A percentile compares a stretch with the other conserved stretches of the same genome.
phyloP scores from a whole-genome alignment of 192 early-diverging fungal species.

The Backusella macrospora region DNA sequence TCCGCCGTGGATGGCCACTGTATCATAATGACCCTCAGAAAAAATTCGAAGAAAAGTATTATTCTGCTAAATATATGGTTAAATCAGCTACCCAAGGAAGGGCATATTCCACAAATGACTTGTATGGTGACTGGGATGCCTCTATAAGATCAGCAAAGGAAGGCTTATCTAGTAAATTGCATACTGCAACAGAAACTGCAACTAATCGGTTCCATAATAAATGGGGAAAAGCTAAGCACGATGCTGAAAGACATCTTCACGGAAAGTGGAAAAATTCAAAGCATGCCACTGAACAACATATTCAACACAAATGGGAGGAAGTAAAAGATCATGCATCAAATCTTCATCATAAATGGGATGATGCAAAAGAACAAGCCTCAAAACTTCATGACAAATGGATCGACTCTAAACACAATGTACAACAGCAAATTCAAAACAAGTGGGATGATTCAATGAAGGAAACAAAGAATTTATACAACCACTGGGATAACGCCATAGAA shows the following conservation, averaged over 20 bases:
- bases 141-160: not conserved
- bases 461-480: not conserved
- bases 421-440: not conserved
- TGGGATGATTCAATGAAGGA: not conserved
- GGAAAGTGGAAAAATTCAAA: constrained; percentile 1
- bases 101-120: not conserved
- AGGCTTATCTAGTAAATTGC: not conserved
- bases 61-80: not conserved
- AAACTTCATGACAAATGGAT: not conserved
- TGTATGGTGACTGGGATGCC: not conserved
- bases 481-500: not conserved
- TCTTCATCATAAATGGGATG: not conserved
- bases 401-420: not conserved
- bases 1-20: constrained; percentile 3
- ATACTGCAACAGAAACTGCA: not conserved
- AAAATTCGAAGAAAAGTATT: not conserved
- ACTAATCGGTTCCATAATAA: not conserved
- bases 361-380: not conserved
- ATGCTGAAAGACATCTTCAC: not conserved
- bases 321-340: not conserved
- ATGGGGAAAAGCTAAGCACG: not conserved
- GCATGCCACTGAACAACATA: not conserved
- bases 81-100: not conserved
- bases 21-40: constrained; percentile 4
- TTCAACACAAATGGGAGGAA: not conserved